Evolutionary conservation across 2,329 filamentous ascomycete genomes (phyloP).

Genomic region (Fusarium stilboides): DNA sequence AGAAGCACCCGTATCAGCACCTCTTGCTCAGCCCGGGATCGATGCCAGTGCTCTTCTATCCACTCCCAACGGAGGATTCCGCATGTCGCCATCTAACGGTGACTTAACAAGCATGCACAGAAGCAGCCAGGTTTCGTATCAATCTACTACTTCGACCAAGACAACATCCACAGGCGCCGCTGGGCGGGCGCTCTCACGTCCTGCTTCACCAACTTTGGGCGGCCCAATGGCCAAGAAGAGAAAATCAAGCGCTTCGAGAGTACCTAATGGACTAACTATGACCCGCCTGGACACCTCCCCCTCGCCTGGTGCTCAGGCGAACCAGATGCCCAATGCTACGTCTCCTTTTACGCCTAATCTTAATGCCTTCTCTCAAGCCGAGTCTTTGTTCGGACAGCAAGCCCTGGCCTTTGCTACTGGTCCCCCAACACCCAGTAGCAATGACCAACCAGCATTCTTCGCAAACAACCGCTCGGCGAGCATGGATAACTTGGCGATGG

Average conservation of each 20-base stretch:
- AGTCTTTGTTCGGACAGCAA: constrained; percentile 63
- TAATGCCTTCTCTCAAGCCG: constrained; percentile 60
- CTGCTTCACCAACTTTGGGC: constrained; percentile 77
- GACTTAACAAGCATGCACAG: constrained; percentile 74
- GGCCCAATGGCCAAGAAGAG: constrained; percentile 84
- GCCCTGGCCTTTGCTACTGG: constrained; percentile 67
- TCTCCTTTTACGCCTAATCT: constrained; percentile 70
- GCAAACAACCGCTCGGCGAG: constrained; percentile 72
- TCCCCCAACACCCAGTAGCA: constrained; percentile 77
- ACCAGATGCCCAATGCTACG: constrained; percentile 59
- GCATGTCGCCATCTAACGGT: constrained; percentile 72
- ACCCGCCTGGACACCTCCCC: constrained; percentile 79
- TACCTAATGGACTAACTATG: constrained; percentile 84
- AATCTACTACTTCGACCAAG: constrained; percentile 52
- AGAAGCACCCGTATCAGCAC: constrained; percentile 42
- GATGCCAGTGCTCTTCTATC: constrained; percentile 55
- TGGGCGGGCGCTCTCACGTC: constrained; percentile 72
- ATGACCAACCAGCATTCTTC: constrained; percentile 72
- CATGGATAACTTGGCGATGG: constrained; percentile 75
- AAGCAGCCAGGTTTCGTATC: constrained; percentile 59
- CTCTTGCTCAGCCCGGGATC: constrained; percentile 40
- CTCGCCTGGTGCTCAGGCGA: constrained; percentile 56
- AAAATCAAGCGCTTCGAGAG: constrained; percentile 81
- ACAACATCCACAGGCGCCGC: constrained; percentile 51
- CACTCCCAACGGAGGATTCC: constrained; percentile 62